These are phyloP conservation scores for Periconia sp. DNA, from an alignment of 2,329 filamentous ascomycete species.

Conservation along the genomic window DNA sequence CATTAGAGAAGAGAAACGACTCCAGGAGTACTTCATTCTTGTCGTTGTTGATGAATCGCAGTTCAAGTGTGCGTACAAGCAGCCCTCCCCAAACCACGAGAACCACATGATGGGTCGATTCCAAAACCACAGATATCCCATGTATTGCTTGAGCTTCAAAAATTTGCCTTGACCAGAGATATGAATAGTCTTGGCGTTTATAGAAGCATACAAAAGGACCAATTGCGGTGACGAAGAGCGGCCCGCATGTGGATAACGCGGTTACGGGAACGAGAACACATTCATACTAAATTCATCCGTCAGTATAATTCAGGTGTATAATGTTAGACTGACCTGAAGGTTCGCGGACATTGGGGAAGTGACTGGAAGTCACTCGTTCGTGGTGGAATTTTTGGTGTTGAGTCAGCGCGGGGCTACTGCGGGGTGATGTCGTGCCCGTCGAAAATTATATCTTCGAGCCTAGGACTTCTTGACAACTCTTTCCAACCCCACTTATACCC, in stretches of 20 bases:
- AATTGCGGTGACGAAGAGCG: conserved; percentile 50
- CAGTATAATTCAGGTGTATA: neutral
- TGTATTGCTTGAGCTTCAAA: conserved; percentile 77
- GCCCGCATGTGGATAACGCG: conserved; percentile 47
- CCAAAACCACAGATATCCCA: conserved; percentile 63
- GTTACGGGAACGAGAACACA: conserved; percentile 52
- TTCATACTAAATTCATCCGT: conserved; percentile 42
- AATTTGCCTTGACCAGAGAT: conserved; percentile 51
- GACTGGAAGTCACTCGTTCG: conserved; percentile 22
- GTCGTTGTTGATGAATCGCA: conserved; percentile 19
- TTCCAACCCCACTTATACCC: too few species aligned
- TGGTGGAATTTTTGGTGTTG: conserved; percentile 35
- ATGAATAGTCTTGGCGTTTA: conserved; percentile 27
- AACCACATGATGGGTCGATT: conserved; percentile 23
- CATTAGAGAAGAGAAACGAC: conserved; percentile 22
- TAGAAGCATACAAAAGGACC: conserved; percentile 51
- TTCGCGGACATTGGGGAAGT: conserved; percentile 41
- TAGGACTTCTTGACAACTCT: too few species aligned
- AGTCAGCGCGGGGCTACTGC: conserved; percentile 37
- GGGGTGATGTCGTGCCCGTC: conserved; percentile 11
- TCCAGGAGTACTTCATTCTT: conserved; percentile 26
- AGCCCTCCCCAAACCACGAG: conserved; percentile 46
- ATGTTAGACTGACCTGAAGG: conserved; percentile 35
- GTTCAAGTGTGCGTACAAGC: conserved; percentile 55
- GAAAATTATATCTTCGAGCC: conserved; percentile 31